Evolutionary conservation across 1,284 basidiomycete genomes (phyloP).

Genomic region (Boletus semigastroideus): DNA sequence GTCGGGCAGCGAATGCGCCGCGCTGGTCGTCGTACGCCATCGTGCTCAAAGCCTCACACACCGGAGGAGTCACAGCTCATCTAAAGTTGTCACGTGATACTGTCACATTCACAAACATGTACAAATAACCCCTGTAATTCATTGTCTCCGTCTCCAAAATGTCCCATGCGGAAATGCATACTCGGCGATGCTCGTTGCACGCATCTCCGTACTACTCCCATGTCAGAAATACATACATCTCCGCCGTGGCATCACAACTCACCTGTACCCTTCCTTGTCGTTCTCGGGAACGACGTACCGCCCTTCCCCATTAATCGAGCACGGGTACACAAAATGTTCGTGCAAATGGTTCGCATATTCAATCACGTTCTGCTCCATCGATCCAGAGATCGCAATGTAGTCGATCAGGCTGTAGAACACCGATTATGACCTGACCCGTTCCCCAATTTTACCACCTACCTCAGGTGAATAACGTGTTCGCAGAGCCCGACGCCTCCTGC

Average conservation of each 20-base stretch:
- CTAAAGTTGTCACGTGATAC: constrained; percentile 16
- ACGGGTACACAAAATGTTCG: constrained; percentile 73
- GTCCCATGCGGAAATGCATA: constrained; percentile 66
- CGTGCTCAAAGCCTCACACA: constrained; percentile 8
- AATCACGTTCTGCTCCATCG: constrained; percentile 90
- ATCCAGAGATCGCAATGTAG: constrained; percentile 65
- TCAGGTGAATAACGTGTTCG: constrained; percentile 88
- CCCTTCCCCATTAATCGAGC: constrained; percentile 81
- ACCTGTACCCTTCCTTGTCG: constrained; percentile 70
- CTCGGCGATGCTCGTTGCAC: constrained; percentile 36
- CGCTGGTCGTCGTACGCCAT: constrained; percentile 28
- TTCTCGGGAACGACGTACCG: constrained; percentile 79
- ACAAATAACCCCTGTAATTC: constrained; percentile 22
- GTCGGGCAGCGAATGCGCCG: constrained; percentile 2
- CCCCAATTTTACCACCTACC: constrained; percentile 39
- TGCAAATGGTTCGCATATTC: constrained; percentile 88
- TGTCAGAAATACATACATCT: constrained; percentile 6
- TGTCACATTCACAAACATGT: constrained; percentile 12
- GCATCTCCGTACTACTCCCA: constrained; percentile 68
- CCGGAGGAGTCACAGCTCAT: neutral
- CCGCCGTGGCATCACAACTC: constrained; percentile 1
- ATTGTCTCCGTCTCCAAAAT: constrained; percentile 22
- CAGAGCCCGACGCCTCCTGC: constrained; percentile 93
- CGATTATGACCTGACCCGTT: constrained; percentile 9
- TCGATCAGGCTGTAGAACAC: constrained; percentile 68